phyloP scores from a whole-genome alignment of 2,329 filamentous ascomycete species.

The Fusarium nematophilum region DNA sequence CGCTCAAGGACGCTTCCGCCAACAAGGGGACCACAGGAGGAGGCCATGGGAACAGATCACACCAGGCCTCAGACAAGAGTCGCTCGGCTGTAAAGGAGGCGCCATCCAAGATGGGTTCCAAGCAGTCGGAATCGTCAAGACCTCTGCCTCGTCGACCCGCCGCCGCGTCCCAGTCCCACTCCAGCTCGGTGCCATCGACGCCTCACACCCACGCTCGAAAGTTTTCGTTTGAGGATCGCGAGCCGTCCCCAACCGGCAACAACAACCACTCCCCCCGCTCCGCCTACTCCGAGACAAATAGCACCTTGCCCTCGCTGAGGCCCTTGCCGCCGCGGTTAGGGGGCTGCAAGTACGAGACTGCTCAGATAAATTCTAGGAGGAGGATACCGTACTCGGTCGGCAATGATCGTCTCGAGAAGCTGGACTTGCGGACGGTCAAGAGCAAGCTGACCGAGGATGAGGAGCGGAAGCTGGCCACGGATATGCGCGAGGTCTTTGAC shows the following conservation, averaged over 20 bases:
- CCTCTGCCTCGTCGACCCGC: conserved; percentile 46
- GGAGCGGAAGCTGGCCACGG: conserved; percentile 78
- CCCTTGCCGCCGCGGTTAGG: conserved; percentile 69
- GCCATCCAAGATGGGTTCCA: conserved; percentile 61
- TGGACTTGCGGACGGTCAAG: conserved; percentile 78
- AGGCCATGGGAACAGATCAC: conserved; percentile 74
- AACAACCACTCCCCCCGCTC: conserved; percentile 89
- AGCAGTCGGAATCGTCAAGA: conserved; percentile 52
- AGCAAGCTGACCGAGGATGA: conserved; percentile 76
- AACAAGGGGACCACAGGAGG: conserved; percentile 62
- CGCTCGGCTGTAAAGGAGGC: conserved; percentile 70
- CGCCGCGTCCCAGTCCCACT: conserved; percentile 62
- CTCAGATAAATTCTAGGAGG: conserved; percentile 81
- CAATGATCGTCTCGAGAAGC: conserved; percentile 79
- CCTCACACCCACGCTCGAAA: conserved; percentile 89
- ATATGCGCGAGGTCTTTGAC: conserved; percentile 88
- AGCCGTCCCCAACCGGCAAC: conserved; percentile 81
- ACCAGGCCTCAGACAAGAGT: conserved; percentile 68
- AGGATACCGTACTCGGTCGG: conserved; percentile 93
- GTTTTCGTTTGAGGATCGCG: conserved; percentile 80
- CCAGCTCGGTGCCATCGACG: conserved; percentile 92
- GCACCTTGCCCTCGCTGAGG: conserved; percentile 74
- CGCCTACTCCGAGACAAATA: conserved; percentile 88
- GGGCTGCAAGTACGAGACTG: conserved; percentile 90
- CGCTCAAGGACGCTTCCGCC: conserved; percentile 62